phyloP scores from a whole-genome alignment of 768 basidiomycete genomes.

The Wakefieldia striispora region DNA sequence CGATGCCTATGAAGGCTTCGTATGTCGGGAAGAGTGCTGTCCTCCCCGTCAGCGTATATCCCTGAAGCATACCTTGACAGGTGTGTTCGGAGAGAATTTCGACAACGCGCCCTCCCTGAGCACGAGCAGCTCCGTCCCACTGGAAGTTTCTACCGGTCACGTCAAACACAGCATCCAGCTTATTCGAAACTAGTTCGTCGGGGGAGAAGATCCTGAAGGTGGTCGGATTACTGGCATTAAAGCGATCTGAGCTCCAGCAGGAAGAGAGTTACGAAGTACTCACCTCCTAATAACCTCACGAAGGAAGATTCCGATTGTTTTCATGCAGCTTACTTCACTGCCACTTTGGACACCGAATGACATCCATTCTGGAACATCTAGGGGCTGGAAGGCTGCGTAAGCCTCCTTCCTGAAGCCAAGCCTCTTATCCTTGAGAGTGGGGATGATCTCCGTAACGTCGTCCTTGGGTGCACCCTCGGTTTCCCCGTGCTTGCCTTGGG shows the following conservation, averaged over 20 bases:
- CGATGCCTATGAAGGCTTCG: slow-evolving; percentile 88
- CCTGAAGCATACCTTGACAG: slow-evolving; percentile 88
- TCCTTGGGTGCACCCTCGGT: slow-evolving; percentile 49
- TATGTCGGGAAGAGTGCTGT: slow-evolving; percentile 87
- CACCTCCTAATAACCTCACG: slow-evolving; percentile 55
- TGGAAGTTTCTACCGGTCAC: slow-evolving; percentile 74
- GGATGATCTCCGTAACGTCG: slow-evolving; percentile 60
- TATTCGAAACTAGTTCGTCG: slow-evolving; percentile 85
- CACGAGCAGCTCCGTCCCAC: slow-evolving; percentile 72
- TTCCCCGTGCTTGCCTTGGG: neutral
- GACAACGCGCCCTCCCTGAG: slow-evolving; percentile 75
- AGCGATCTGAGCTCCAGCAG: neutral
- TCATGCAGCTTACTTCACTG: slow-evolving; percentile 74
- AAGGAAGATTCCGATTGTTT: slow-evolving; percentile 57
- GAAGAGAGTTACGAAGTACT: slow-evolving; percentile 14
- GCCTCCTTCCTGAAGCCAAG: slow-evolving; percentile 71
- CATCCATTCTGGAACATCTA: slow-evolving; percentile 68
- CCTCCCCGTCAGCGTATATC: slow-evolving; percentile 87
- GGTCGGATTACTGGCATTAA: slow-evolving; percentile 63
- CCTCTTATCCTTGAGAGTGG: slow-evolving; percentile 52
- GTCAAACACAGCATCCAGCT: slow-evolving; percentile 78
- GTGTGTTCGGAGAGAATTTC: slow-evolving; percentile 91
- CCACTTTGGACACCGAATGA: slow-evolving; percentile 50
- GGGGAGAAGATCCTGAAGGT: slow-evolving; percentile 90
- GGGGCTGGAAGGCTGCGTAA: slow-evolving; percentile 58